Evolutionary conservation across 192 early-diverging fungal species (phyloP), one percentile per base, ranked within the genome.

Genomic region (Podila horticola): DNA sequence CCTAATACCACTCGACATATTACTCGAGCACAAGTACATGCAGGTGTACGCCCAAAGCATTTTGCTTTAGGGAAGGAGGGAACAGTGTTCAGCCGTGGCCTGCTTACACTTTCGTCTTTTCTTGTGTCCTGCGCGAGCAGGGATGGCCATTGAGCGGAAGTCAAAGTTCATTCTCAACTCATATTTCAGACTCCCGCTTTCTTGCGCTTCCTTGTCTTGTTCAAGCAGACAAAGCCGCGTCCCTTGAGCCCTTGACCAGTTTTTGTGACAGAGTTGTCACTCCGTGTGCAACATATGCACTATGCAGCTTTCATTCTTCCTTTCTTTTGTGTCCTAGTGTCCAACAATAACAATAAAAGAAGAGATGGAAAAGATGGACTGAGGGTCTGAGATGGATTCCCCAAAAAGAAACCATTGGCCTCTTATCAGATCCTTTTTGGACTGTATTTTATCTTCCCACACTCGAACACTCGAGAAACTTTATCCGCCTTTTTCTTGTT

Each of bases 351-450:
- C 20, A 55, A 20, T 10, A 55, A n/a, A 55, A 55, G 52, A 24
- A n/a, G 20, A 55, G 52, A 24, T 55, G 52, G 52, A 36, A 36
- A 55, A 55, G 20, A 12, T 55, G 20, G 8, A 55, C 19, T 7
- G 5, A 36, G 1, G 9, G 34, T 36, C 34, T 24, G n/a, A 55
- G 52, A 55, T 24, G 52, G n/a, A 55, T 17, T 55, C 52, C 52
- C 9, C 52, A 55, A 55, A 55, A 55, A 55, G 52, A 55, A 55
- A 55, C 24, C 52, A 55, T 55, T 26, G 22, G 34, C 34, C 34
- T 17, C 66, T 66, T 66, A 66, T 66, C 64, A 66, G 64, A 66
- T 66, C 48, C 64, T 66, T 48, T 22, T 51, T 15, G 36, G 41
- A 41, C 5, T 17, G 26, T 45, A 17, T 64, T 19, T 41, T 41